Evolutionary conservation across 2,329 filamentous ascomycete species (phyloP).

Genomic region (Exophiala phaeomuriformis): DNA sequence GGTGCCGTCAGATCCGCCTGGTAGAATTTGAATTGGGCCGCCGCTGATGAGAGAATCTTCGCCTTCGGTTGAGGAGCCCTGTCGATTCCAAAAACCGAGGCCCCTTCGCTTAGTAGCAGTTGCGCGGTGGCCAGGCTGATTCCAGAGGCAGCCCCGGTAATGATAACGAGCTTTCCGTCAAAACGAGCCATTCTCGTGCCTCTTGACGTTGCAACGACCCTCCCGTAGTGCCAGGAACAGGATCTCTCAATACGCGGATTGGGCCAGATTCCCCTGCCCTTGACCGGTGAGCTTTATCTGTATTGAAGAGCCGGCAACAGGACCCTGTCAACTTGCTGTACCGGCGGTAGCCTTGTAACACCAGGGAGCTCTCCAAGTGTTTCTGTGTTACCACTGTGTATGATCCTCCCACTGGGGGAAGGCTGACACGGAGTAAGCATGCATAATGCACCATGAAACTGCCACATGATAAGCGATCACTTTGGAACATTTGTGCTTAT

Average conservation of each 20-base stretch:
- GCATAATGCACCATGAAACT: not conserved
- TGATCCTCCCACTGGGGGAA: too few relatives aligned
- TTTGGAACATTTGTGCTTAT: too few relatives aligned
- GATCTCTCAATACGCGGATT: too few relatives aligned
- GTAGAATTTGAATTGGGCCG: not conserved
- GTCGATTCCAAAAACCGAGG: constrained; percentile 4
- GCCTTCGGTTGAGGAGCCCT: not conserved
- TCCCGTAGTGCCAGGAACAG: too few relatives aligned
- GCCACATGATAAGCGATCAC: not conserved
- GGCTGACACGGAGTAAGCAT: not conserved
- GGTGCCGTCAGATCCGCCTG: constrained; percentile 1
- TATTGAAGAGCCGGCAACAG: too few relatives aligned
- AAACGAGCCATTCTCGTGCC: not conserved
- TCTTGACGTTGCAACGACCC: not conserved
- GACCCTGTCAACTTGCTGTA: too few relatives aligned
- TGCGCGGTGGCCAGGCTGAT: not conserved
- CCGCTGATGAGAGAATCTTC: not conserved
- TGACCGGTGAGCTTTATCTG: too few relatives aligned
- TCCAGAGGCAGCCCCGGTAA: not conserved
- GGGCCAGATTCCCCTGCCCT: too few relatives aligned
- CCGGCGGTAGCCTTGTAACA: too few relatives aligned
- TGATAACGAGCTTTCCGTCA: not conserved
- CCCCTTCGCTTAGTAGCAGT: not conserved
- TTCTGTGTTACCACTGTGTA: too few relatives aligned
- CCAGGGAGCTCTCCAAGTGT: too few relatives aligned